phyloP scores from a whole-genome alignment of 371 early-diverging fungal species.

The Mucor ambiguus region DNA sequence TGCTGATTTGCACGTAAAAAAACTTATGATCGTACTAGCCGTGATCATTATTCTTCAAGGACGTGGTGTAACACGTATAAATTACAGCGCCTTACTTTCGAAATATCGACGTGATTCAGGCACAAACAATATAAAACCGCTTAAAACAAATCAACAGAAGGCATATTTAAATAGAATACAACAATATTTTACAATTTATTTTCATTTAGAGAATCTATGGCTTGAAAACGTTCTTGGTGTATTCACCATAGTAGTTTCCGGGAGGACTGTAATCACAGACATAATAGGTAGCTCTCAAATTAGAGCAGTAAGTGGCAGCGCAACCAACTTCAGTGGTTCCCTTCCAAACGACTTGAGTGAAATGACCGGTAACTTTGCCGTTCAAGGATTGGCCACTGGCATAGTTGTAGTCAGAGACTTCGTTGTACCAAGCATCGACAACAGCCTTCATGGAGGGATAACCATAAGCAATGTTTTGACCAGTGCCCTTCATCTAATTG shows the following conservation, averaged over 20 bases:
- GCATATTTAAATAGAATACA: background rate
- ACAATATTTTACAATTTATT: background rate
- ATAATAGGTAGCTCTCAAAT: slow-evolving; percentile 29
- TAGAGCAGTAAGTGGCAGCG: slow-evolving; percentile 39
- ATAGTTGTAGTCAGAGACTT: slow-evolving; percentile 37
- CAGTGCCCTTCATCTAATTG: slow-evolving; percentile 21
- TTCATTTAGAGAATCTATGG: background rate
- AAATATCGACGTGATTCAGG: too few relatives aligned
- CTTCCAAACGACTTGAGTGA: slow-evolving; percentile 52
- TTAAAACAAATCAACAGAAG: too few relatives aligned
- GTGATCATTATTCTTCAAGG: too few relatives aligned
- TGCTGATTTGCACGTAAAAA: too few relatives aligned
- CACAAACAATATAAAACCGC: too few relatives aligned
- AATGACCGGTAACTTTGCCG: slow-evolving; percentile 31
- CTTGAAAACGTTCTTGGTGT: slow-evolving; percentile 12
- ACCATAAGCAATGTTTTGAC: slow-evolving; percentile 49
- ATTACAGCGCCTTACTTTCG: too few relatives aligned
- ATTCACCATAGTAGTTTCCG: slow-evolving; percentile 37
- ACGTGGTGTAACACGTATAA: too few relatives aligned
- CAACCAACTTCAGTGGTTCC: slow-evolving; percentile 43
- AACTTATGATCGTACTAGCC: too few relatives aligned
- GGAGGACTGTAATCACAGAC: slow-evolving; percentile 42
- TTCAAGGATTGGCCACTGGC: slow-evolving; percentile 19
- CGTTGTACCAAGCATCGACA: slow-evolving; percentile 42
- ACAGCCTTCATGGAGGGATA: slow-evolving; percentile 28